Conservation (phyloP, 139 green algal species). For the Asterochloris erici region DNA sequence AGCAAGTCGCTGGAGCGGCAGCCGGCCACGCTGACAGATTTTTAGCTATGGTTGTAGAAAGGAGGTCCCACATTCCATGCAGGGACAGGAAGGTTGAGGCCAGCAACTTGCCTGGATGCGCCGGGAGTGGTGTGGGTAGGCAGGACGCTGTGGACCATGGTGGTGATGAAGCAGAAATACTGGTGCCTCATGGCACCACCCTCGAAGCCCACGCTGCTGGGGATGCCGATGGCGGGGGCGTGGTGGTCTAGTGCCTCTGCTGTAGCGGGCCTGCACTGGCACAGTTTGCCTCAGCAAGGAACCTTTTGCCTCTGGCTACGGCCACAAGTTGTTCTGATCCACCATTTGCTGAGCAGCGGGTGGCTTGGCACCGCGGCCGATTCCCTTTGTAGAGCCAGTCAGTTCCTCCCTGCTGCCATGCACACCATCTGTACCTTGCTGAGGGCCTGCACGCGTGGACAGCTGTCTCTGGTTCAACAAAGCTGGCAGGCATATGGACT, state of each 20-base stretch:
- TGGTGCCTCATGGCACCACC: neutral
- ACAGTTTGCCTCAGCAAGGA: neutral
- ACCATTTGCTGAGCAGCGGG: neutral
- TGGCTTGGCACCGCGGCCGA: neutral
- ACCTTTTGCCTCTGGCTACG: neutral
- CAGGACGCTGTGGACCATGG: neutral
- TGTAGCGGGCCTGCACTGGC: conserved; percentile 16
- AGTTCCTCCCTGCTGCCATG: neutral
- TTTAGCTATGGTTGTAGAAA: neutral
- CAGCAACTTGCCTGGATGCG: neutral
- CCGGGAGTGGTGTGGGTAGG: neutral
- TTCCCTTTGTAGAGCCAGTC: neutral
- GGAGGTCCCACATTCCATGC: neutral
- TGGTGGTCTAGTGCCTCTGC: conserved; percentile 19
- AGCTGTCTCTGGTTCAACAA: no score
- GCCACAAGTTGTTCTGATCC: neutral
- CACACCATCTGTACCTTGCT: neutral
- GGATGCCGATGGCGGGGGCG: conserved; percentile 24
- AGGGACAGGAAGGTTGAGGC: neutral
- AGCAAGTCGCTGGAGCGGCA: neutral
- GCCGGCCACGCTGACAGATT: neutral
- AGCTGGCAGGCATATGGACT: no score
- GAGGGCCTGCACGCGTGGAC: neutral
- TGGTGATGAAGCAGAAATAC: conserved; percentile 21
- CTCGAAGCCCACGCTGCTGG: conserved; percentile 17